phyloP scores from a whole-genome alignment of 306 rosid genomes.

The Sophora flavescens region DNA sequence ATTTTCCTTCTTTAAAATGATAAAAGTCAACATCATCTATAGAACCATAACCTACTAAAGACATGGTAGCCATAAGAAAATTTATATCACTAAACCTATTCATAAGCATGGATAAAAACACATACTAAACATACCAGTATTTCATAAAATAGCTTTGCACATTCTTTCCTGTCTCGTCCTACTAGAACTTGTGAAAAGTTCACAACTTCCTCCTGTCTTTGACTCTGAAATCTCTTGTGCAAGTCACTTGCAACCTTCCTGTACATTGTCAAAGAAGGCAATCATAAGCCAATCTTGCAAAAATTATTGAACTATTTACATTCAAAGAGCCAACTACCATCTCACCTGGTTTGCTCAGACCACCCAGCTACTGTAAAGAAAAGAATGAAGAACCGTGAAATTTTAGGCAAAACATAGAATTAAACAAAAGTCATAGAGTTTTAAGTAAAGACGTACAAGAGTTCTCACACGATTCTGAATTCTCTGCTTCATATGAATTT shows the following conservation, averaged over 20 bases:
- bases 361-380: constrained; percentile 65
- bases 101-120: constrained; percentile 24
- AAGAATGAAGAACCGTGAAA: constrained; percentile 43
- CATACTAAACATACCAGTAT: constrained; percentile 67
- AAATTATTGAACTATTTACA: constrained; percentile 21
- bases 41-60: constrained; percentile 1
- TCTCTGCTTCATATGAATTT: constrained; percentile 49
- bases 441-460: constrained; percentile 43
- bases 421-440: constrained; percentile 36
- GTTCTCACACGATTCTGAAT: constrained; percentile 60
- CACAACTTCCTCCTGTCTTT: constrained; percentile 47
- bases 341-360: constrained; percentile 81
- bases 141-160: constrained; percentile 82
- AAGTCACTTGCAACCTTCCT: constrained; percentile 71
- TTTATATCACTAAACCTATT: constrained; percentile 8
- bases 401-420: constrained; percentile 38
- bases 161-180: constrained; percentile 63
- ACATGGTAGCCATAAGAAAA: constrained; percentile 13
- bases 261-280: constrained; percentile 43
- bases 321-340: constrained; percentile 39
- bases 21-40: neutral
- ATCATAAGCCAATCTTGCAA: constrained; percentile 31
- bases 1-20: neutral
- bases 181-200: constrained; percentile 57
- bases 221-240: constrained; percentile 51